Conservation (phyloP, 306 rosid genomes). For the Acacia acuminata region DNA sequence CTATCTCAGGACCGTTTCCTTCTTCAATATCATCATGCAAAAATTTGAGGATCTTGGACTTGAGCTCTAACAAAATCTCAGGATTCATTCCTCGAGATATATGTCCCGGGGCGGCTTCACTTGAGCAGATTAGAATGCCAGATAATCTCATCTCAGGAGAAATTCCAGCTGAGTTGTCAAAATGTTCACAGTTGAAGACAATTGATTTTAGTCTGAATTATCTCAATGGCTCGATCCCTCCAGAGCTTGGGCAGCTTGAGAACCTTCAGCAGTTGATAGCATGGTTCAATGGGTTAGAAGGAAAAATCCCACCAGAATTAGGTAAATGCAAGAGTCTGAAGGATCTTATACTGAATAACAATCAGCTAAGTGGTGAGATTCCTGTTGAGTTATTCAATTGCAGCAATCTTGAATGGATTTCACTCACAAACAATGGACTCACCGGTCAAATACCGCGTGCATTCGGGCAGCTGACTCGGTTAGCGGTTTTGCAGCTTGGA, state of each 20-base stretch:
- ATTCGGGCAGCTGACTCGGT: slow-evolving; percentile 76
- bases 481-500: slow-evolving; percentile 94
- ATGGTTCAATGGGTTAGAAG: slow-evolving; percentile 91
- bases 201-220: slow-evolving; percentile 87
- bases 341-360: slow-evolving; percentile 89
- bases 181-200: slow-evolving; percentile 75
- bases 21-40: slow-evolving; percentile 80
- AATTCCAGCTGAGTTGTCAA: slow-evolving; percentile 73
- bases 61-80: slow-evolving; percentile 81
- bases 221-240: slow-evolving; percentile 84
- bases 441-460: slow-evolving; percentile 71
- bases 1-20: slow-evolving; percentile 73
- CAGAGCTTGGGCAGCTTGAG: slow-evolving; percentile 83
- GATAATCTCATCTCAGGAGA: slow-evolving; percentile 75
- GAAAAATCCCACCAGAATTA: slow-evolving; percentile 81
- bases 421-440: slow-evolving; percentile 82
- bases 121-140: slow-evolving; percentile 86
- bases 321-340: slow-evolving; percentile 83
- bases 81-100: slow-evolving; percentile 70
- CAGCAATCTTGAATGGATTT: slow-evolving; percentile 91
- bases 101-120: slow-evolving; percentile 88
- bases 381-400: slow-evolving; percentile 79
- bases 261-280: slow-evolving; percentile 88
- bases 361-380: slow-evolving; percentile 67
- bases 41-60: slow-evolving; percentile 66